Evolutionary conservation across 768 basidiomycete genomes (phyloP).

Genomic region (Pluteus cervinus): DNA sequence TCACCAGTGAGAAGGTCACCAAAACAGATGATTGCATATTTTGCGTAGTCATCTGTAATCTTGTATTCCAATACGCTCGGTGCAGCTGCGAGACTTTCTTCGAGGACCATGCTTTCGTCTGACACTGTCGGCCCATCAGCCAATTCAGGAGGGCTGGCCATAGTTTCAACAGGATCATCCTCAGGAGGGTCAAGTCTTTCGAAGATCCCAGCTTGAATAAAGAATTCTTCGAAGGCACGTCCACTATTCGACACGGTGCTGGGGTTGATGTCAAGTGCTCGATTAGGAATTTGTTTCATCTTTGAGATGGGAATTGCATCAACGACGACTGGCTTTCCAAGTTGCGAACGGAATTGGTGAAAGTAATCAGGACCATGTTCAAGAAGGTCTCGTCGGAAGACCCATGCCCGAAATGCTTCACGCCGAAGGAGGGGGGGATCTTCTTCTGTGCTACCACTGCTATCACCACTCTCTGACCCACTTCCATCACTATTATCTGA

Average conservation of each 20-base stretch:
- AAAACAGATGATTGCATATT: not conserved
- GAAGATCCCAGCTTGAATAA: constrained; percentile 1
- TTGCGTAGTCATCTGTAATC: too few relatives aligned
- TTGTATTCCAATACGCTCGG: too few relatives aligned
- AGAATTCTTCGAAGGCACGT: constrained; percentile 2
- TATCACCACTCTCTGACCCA: too few relatives aligned
- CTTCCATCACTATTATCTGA: too few relatives aligned
- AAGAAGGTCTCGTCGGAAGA: not conserved
- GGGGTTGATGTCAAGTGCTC: constrained; percentile 4
- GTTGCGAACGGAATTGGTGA: not conserved
- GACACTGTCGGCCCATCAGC: not conserved
- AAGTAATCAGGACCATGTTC: constrained; percentile 5
- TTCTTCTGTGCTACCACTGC: too few relatives aligned
- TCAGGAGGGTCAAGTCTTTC: too few relatives aligned
- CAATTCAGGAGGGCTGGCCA: constrained; percentile 2
- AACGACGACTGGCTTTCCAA: constrained; percentile 8
- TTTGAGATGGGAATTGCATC: constrained; percentile 12
- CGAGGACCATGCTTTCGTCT: constrained; percentile 8
- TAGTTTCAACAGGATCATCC: too few relatives aligned
- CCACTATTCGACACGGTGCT: constrained; percentile 12
- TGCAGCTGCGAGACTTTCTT: too few relatives aligned
- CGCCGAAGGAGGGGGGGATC: too few relatives aligned
- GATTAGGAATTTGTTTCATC: constrained; percentile 6
- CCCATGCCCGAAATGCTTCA: too few relatives aligned
- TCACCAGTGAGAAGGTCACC: constrained; percentile 1